Conservation (phyloP, 73 alveolate species). For the Paramecium octaurelia region DNA sequence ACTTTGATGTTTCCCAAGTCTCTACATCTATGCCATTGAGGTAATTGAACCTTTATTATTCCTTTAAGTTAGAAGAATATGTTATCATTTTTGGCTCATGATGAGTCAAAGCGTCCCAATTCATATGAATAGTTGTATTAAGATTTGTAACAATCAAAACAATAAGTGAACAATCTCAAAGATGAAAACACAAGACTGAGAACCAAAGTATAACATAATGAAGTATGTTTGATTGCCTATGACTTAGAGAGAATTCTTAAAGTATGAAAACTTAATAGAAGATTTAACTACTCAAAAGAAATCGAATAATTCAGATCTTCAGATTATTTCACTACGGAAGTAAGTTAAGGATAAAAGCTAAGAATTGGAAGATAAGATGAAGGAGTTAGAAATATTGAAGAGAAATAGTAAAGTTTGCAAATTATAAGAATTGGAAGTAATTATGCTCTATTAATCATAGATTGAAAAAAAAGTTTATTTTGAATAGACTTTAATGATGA, state of each 20-base stretch:
- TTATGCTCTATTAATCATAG: not conserved
- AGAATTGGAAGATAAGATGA: slow-evolving; percentile 9
- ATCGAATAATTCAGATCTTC: not conserved
- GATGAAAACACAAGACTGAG: not conserved
- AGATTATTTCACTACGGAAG: not conserved
- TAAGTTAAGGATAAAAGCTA: not conserved
- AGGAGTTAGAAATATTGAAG: not conserved
- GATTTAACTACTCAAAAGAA: not conserved
- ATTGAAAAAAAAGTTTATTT: slow-evolving; percentile 12
- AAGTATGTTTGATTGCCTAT: not conserved
- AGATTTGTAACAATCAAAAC: not conserved
- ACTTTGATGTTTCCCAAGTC: not conserved
- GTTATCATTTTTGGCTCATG: not conserved
- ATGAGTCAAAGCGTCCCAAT: not conserved
- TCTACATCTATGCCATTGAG: slow-evolving; percentile 39
- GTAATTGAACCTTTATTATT: not conserved
- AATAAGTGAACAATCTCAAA: not conserved
- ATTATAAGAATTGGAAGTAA: not conserved
- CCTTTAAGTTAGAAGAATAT: not conserved
- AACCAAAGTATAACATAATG: slow-evolving; percentile 27
- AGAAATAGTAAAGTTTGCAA: slow-evolving; percentile 4
- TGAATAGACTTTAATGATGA: slow-evolving; percentile 5
- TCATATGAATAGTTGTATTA: not conserved
- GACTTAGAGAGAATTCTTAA: not conserved
- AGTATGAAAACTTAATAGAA: not conserved